phyloP scores from a whole-genome alignment of 1,284 basidiomycete species.

The Melampsora larici-populina region DNA sequence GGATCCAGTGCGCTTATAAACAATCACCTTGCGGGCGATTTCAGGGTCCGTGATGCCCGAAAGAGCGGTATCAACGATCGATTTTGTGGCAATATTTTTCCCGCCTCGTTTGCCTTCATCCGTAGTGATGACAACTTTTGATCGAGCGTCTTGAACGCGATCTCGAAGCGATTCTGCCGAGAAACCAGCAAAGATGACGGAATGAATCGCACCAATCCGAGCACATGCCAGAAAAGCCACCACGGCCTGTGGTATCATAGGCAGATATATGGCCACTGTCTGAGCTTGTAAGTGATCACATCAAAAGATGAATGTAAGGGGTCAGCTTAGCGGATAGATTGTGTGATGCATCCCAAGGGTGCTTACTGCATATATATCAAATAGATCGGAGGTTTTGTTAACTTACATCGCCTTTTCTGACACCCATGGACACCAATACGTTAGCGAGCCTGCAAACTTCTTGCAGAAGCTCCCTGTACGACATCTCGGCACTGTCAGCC shows the following conservation, averaged over 20 bases:
- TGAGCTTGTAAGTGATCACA: slow-evolving; percentile 2
- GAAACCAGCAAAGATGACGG: slow-evolving; percentile 98
- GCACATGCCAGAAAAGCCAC: slow-evolving; percentile 96
- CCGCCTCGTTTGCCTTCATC: slow-evolving; percentile 94
- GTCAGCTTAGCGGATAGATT: too few species aligned
- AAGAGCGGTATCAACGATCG: slow-evolving; percentile 83
- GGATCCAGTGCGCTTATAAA: slow-evolving; percentile 82
- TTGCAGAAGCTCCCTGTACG: slow-evolving; percentile 79
- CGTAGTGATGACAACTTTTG: slow-evolving; percentile 85
- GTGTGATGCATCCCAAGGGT: too few species aligned
- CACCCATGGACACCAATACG: slow-evolving; percentile 80
- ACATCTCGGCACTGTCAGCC: slow-evolving; percentile 70
- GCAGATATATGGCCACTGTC: slow-evolving; percentile 73
- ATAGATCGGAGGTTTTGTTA: neutral
- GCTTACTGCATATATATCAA: neutral
- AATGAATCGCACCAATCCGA: slow-evolving; percentile 93
- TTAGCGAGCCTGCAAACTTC: slow-evolving; percentile 89
- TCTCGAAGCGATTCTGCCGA: slow-evolving; percentile 94
- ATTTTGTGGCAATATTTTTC: slow-evolving; percentile 91
- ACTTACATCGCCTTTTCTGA: slow-evolving; percentile 84
- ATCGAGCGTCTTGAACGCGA: slow-evolving; percentile 84
- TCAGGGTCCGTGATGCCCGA: slow-evolving; percentile 66
- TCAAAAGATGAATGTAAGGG: neutral
- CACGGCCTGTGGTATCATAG: slow-evolving; percentile 64
- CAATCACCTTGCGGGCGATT: slow-evolving; percentile 80